phyloP scores from a whole-genome alignment of 2,329 filamentous ascomycete species.

The Cercospora berteroae region DNA sequence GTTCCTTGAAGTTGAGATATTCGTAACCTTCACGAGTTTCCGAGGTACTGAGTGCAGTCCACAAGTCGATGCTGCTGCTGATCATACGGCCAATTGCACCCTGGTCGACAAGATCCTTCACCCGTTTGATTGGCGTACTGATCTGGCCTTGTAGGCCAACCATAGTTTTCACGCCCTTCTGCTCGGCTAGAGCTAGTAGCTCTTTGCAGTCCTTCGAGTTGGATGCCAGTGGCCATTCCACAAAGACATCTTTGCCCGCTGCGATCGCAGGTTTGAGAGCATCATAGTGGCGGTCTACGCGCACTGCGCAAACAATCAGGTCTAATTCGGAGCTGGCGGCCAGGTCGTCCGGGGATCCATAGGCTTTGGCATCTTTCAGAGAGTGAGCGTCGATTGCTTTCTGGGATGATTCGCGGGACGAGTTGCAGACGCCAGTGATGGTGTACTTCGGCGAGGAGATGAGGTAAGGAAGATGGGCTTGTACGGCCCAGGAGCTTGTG shows the following conservation, averaged over 20 bases:
- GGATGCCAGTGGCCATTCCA: constrained; percentile 39
- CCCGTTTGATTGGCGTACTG: neutral
- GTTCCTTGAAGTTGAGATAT: neutral
- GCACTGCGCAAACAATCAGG: constrained; percentile 47
- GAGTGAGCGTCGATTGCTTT: neutral
- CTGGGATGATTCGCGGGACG: neutral
- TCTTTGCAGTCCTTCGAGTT: neutral
- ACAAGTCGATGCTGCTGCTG: neutral
- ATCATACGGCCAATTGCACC: neutral
- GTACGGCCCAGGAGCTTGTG: neutral
- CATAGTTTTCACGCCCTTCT: neutral
- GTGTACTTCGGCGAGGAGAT: neutral
- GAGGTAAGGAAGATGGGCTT: neutral
- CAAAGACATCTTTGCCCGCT: constrained; percentile 49
- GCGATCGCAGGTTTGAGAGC: constrained; percentile 41
- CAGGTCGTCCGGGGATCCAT: constrained; percentile 46
- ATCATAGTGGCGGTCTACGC: constrained; percentile 46
- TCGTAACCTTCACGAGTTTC: neutral
- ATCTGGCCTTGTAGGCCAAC: neutral
- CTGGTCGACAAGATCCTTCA: neutral
- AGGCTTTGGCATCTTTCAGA: constrained; percentile 40
- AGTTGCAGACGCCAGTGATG: neutral
- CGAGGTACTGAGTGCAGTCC: neutral
- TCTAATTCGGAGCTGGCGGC: constrained; percentile 50
- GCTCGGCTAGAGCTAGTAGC: neutral